Evolutionary conservation across 768 basidiomycete species (phyloP).

Genomic region (Mycena kentingensis): DNA sequence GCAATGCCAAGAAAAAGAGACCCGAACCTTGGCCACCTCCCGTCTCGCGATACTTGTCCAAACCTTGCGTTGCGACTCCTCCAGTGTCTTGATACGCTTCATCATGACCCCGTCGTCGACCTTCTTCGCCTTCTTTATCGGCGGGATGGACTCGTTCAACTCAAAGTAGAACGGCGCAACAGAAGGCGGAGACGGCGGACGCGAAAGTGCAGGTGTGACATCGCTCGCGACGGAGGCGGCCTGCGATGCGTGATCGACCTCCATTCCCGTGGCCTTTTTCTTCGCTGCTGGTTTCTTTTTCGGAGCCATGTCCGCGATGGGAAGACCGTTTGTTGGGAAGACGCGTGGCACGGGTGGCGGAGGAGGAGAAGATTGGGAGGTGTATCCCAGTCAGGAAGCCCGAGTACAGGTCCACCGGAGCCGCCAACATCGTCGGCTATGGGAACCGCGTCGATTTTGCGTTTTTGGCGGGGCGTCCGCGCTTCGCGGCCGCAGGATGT

Average conservation of each 20-base stretch:
- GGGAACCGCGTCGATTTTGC: conserved; percentile 54
- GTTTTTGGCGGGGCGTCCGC: conserved; percentile 58
- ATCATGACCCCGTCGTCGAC: conserved; percentile 70
- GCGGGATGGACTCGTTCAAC: conserved; percentile 67
- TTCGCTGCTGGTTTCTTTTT: conserved; percentile 59
- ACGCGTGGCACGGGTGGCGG: conserved; percentile 31
- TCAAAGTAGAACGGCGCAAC: conserved; percentile 66
- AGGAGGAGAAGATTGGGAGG: conserved; percentile 33
- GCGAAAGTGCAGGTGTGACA: conserved; percentile 66
- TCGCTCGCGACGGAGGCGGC: conserved; percentile 69
- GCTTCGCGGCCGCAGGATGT: conserved; percentile 35
- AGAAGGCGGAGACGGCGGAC: conserved; percentile 67
- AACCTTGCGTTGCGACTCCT: conserved; percentile 84
- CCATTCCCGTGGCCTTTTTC: conserved; percentile 64
- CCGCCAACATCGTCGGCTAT: conserved; percentile 24
- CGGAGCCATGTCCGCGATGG: conserved; percentile 49
- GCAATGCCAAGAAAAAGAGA: not conserved
- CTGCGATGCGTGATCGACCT: conserved; percentile 48
- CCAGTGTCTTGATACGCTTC: conserved; percentile 74
- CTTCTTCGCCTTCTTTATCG: conserved; percentile 75
- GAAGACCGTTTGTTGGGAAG: conserved; percentile 41
- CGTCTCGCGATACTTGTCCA: conserved; percentile 87
- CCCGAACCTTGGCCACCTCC: conserved; percentile 77
- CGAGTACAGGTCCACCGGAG: conserved; percentile 18
- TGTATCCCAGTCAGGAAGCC: conserved; percentile 40